phyloP scores from a whole-genome alignment of 2,329 filamentous ascomycete genomes.

The Coniochaeta sp. region DNA sequence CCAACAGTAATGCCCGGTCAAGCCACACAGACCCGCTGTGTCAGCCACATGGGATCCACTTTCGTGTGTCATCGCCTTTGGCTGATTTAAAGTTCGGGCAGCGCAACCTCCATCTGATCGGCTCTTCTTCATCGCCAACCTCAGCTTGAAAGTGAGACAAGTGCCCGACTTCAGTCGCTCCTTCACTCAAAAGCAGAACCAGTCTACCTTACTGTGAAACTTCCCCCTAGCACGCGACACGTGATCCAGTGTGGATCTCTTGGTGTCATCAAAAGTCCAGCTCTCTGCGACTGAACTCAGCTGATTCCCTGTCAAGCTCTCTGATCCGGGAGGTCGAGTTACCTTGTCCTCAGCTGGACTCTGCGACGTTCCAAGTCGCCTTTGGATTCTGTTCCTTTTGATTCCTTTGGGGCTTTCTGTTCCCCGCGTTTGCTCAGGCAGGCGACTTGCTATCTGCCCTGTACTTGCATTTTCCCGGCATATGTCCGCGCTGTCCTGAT shows the following conservation, averaged over 20 bases:
- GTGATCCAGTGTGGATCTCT: too few species aligned
- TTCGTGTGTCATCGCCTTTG: not conserved
- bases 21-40: not conserved
- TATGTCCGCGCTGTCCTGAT: not conserved
- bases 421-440: not conserved
- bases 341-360: not conserved
- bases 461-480: not conserved
- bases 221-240: too few species aligned
- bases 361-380: not conserved
- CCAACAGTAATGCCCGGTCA: not conserved
- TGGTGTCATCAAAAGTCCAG: not conserved
- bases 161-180: not conserved
- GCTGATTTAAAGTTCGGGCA: not conserved
- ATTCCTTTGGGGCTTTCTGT: not conserved
- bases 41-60: not conserved
- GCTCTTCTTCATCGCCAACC: not conserved
- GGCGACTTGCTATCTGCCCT: not conserved
- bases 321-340: not conserved
- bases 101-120: not conserved
- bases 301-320: too few species aligned
- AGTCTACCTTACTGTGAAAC: too few species aligned
- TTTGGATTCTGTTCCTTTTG: not conserved
- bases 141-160: not conserved
- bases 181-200: too few species aligned
- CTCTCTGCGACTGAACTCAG: not conserved